Percentiles rank a stretch among this genome's conserved stretches.
Conservation (phyloP, 495 filamentous ascomycete genomes). For the Lentithecium fluviatile region DNA sequence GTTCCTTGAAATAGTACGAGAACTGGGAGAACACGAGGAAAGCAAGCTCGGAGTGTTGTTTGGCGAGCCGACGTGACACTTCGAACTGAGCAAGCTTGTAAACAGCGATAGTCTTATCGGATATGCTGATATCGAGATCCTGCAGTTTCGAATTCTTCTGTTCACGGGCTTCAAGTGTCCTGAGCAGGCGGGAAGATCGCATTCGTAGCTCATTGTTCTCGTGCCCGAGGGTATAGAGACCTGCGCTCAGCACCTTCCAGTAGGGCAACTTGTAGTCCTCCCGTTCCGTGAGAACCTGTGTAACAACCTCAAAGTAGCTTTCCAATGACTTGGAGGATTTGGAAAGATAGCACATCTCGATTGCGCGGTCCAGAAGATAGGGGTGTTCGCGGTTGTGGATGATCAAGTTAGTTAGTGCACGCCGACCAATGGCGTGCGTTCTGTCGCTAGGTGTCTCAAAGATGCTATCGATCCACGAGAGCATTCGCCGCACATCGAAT, state of each 20-base stretch:
- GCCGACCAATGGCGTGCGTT: slow-evolving; percentile 84
- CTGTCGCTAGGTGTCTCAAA: slow-evolving; percentile 87
- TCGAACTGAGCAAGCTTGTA: slow-evolving; percentile 98
- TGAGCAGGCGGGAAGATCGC: slow-evolving; percentile 81
- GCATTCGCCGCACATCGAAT: slow-evolving; percentile 88
- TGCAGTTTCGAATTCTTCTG: slow-evolving; percentile 85
- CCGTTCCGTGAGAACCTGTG: slow-evolving; percentile 77
- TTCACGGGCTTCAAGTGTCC: slow-evolving; percentile 79
- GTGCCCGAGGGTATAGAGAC: slow-evolving; percentile 86
- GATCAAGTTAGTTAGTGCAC: slow-evolving; percentile 87
- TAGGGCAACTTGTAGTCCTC: slow-evolving; percentile 77
- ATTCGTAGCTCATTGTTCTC: slow-evolving; percentile 83
- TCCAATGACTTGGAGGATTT: slow-evolving; percentile 79
- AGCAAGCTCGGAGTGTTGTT: slow-evolving; percentile 81
- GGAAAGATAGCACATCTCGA: slow-evolving; percentile 80
- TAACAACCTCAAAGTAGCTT: slow-evolving; percentile 93
- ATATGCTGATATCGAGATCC: slow-evolving; percentile 97
- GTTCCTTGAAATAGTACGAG: slow-evolving; percentile 80
- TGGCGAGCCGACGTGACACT: slow-evolving; percentile 85
- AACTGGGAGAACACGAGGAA: slow-evolving; percentile 96
- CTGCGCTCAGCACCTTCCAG: slow-evolving; percentile 84
- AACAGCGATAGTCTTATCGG: slow-evolving; percentile 95
- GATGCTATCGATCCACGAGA: slow-evolving; percentile 91
- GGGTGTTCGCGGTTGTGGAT: slow-evolving; percentile 83
- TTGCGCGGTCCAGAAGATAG: slow-evolving; percentile 79